Conservation (phyloP, 176 grass and related monocot genomes). For the Tillandsia leiboldiana region DNA sequence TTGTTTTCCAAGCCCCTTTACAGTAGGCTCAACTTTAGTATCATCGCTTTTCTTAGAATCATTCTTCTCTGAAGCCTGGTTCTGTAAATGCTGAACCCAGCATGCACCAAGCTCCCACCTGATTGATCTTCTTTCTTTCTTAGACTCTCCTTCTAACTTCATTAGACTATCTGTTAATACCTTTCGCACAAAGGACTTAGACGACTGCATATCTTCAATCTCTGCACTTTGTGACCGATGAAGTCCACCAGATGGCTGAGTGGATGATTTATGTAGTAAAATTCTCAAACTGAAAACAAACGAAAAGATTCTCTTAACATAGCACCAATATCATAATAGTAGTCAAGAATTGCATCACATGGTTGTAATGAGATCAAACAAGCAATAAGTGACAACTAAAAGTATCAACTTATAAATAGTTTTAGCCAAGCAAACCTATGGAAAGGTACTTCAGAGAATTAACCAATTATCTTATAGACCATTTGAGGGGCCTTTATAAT, state of each 20-base stretch:
- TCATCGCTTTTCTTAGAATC: constrained; percentile 66
- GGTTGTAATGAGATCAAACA: neutral
- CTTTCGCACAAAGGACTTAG: constrained; percentile 41
- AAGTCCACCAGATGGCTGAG: constrained; percentile 37
- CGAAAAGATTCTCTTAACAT: constrained; percentile 15
- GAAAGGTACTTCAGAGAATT: neutral
- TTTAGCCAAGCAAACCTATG: neutral
- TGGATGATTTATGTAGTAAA: constrained; percentile 61
- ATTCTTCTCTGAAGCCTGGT: constrained; percentile 56
- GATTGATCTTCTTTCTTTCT: constrained; percentile 48
- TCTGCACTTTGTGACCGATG: constrained; percentile 33
- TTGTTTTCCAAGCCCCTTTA: constrained; percentile 94
- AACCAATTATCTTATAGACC: constrained; percentile 2
- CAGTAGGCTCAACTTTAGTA: constrained; percentile 55
- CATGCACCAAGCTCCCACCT: constrained; percentile 99
- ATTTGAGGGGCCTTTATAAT: constrained; percentile 13
- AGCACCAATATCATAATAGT: constrained; percentile 19
- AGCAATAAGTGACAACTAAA: constrained; percentile 3
- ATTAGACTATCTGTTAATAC: constrained; percentile 63
- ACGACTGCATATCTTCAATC: constrained; percentile 34
- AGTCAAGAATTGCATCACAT: neutral
- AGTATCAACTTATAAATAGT: neutral
- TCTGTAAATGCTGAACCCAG: constrained; percentile 97
- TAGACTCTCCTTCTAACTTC: constrained; percentile 64
- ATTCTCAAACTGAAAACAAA: constrained; percentile 72